Conservation (phyloP, 2,329 filamentous ascomycete species). For the Phaeosphaeriaceae sp. region DNA sequence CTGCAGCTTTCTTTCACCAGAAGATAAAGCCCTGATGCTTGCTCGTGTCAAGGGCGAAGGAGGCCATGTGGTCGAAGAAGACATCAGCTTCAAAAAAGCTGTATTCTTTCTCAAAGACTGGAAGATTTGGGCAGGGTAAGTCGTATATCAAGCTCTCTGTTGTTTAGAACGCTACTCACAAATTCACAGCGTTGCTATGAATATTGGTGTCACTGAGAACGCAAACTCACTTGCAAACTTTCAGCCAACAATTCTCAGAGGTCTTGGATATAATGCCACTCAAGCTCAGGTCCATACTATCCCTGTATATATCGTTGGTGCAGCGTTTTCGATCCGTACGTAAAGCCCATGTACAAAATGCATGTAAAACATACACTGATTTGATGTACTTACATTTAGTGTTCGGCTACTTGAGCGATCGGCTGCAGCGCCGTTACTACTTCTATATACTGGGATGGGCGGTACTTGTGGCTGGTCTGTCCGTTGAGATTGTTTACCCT, state of each 20-base stretch:
- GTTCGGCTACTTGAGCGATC: slow-evolving; percentile 36
- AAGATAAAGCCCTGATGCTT: slow-evolving; percentile 59
- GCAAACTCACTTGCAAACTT: slow-evolving; percentile 42
- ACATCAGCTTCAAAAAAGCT: slow-evolving; percentile 55
- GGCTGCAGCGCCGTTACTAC: slow-evolving; percentile 31
- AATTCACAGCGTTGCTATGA: slow-evolving; percentile 26
- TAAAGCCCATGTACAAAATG: too few species aligned
- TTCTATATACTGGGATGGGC: slow-evolving; percentile 39
- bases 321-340: slow-evolving; percentile 23
- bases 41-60: slow-evolving; percentile 58
- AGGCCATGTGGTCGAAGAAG: slow-evolving; percentile 54
- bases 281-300: slow-evolving; percentile 45
- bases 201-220: slow-evolving; percentile 38
- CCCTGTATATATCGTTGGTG: slow-evolving; percentile 42
- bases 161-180: too few species aligned
- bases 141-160: slow-evolving; percentile 22
- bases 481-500: slow-evolving; percentile 54
- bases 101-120: slow-evolving; percentile 53
- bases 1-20: slow-evolving; percentile 56
- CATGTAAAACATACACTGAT: too few species aligned
- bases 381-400: slow-evolving; percentile 16
- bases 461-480: slow-evolving; percentile 57
- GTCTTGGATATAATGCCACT: slow-evolving; percentile 43
- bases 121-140: slow-evolving; percentile 63
- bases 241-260: slow-evolving; percentile 44